Percentiles rank a stretch among this genome's conserved stretches.
Evolutionary conservation across 805 yeast species (phyloP).

Genomic region (Pichia thaimueangensis): DNA sequence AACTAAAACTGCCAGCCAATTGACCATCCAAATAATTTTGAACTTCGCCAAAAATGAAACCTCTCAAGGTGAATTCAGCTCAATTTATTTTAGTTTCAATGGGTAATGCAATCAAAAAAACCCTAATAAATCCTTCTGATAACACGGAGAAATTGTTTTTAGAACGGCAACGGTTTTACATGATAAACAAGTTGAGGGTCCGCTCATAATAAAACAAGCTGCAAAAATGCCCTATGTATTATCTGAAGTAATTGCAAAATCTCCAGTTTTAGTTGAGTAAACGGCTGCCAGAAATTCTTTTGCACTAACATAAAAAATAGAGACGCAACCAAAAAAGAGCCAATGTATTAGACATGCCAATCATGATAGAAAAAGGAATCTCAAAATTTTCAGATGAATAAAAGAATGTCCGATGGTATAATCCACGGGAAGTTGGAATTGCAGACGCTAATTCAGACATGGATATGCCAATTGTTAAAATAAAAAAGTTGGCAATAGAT

Average conservation of each 20-base stretch:
- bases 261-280: constrained; percentile 41
- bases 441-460: constrained; percentile 61
- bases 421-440: constrained; percentile 69
- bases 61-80: constrained; percentile 36
- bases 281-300: constrained; percentile 50
- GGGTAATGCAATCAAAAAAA: constrained; percentile 57
- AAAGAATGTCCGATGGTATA: constrained; percentile 59
- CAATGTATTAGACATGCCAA: constrained; percentile 59
- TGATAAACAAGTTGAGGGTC: constrained; percentile 44
- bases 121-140: constrained; percentile 43
- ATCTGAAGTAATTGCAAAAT: constrained; percentile 44
- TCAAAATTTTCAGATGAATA: constrained; percentile 49
- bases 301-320: constrained; percentile 60
- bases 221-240: constrained; percentile 56
- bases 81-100: constrained; percentile 40
- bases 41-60: constrained; percentile 45
- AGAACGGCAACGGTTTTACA: constrained; percentile 47
- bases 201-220: constrained; percentile 47
- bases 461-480: constrained; percentile 48
- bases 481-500: constrained; percentile 41
- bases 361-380: constrained; percentile 48
- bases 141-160: constrained; percentile 50
- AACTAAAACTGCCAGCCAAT: constrained; percentile 46
- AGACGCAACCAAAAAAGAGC: constrained; percentile 59
- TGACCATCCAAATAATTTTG: constrained; percentile 48